phyloP scores from a whole-genome alignment of 2,329 filamentous ascomycete genomes.

The Monosporascus ibericus region DNA sequence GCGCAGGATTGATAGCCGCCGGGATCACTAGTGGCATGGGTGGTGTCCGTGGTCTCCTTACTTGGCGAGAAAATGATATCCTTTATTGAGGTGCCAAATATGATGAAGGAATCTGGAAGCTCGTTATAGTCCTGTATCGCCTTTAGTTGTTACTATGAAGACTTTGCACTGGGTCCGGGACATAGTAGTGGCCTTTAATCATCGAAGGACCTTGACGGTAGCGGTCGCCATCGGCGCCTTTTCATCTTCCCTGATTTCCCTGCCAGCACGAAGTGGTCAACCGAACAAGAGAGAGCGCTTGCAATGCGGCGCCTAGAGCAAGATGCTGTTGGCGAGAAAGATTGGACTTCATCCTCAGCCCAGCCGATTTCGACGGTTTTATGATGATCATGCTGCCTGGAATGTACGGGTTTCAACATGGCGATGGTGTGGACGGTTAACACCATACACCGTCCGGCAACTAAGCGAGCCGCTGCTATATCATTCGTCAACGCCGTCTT shows the following conservation, averaged over 20 bases:
- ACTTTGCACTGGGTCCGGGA: neutral
- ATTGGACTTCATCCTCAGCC: constrained; percentile 10
- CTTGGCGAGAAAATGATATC: constrained; percentile 38
- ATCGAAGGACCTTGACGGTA: constrained; percentile 18
- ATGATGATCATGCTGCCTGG: constrained; percentile 16
- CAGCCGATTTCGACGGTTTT: constrained; percentile 6
- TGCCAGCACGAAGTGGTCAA: constrained; percentile 10
- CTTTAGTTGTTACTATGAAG: no score
- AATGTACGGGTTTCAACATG: constrained; percentile 19
- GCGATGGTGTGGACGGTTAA: constrained; percentile 17
- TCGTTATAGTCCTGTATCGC: no score
- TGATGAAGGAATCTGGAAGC: neutral
- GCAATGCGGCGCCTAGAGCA: constrained; percentile 13
- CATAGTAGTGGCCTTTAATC: constrained; percentile 3
- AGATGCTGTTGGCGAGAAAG: constrained; percentile 15
- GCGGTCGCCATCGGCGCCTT: constrained; percentile 14
- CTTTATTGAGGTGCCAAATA: neutral
- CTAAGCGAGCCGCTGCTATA: constrained; percentile 14
- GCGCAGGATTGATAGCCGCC: constrained; percentile 50
- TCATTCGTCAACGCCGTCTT: constrained; percentile 18
- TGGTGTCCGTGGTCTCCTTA: constrained; percentile 43
- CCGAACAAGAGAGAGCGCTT: constrained; percentile 12
- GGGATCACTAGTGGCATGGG: constrained; percentile 52
- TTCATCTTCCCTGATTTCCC: constrained; percentile 20
- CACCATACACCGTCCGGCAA: constrained; percentile 14